Evolutionary conservation across 441 rosid species (phyloP).

Genomic region (Corymbia calophylla): DNA sequence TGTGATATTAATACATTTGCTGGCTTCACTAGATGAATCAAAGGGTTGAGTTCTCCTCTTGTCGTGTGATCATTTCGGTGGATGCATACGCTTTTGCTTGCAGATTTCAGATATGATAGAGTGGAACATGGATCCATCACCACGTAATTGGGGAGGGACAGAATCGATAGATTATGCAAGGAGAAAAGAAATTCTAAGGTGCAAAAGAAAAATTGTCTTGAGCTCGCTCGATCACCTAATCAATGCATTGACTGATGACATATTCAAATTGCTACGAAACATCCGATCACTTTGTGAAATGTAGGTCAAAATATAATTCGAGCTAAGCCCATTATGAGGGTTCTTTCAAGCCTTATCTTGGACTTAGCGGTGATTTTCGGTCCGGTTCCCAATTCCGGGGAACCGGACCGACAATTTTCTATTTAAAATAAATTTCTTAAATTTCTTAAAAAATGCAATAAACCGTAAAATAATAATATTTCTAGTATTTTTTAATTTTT

Average conservation of each 20-base stretch:
- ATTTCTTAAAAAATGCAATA: too few species aligned
- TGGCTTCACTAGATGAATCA: neutral
- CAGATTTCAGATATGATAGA: neutral
- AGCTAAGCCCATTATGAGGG: neutral
- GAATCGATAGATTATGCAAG: too few species aligned
- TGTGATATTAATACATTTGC: neutral
- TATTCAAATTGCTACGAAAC: neutral
- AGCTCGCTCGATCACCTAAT: too few species aligned
- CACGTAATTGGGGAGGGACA: neutral
- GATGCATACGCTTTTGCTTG: neutral
- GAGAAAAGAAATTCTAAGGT: too few species aligned
- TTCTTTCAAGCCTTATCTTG: neutral
- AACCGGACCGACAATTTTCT: too few species aligned
- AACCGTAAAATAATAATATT: too few species aligned
- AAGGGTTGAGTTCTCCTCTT: neutral
- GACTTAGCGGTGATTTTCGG: too few species aligned
- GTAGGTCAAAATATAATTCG: neutral
- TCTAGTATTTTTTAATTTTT: too few species aligned
- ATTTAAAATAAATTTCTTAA: too few species aligned
- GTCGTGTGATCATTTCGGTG: neutral
- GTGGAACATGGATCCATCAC: neutral
- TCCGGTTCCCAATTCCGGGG: too few species aligned
- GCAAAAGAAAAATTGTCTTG: too few species aligned
- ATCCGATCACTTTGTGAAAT: neutral
- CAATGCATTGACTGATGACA: neutral